Conservation (phyloP, 2,329 filamentous ascomycete species). For the Magnaporthiopsis poae region DNA sequence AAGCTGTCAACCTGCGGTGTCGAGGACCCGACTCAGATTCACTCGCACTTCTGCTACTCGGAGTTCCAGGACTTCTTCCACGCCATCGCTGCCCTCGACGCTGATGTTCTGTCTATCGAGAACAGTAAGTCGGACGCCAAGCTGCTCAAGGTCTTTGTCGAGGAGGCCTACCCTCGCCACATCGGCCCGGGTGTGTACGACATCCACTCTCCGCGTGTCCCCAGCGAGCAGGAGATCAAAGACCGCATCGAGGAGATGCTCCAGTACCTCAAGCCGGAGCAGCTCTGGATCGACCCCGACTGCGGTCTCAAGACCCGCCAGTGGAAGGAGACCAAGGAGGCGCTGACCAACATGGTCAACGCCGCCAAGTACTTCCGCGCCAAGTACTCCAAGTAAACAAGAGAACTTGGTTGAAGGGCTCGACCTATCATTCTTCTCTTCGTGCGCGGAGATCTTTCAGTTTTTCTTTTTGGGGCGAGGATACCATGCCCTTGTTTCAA, state of each 20-base stretch:
- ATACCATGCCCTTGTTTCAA: constrained; percentile 3
- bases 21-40: constrained; percentile 92
- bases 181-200: constrained; percentile 99
- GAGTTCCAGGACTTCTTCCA: constrained; percentile 99
- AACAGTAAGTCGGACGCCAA: constrained; percentile 99
- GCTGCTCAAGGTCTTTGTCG: constrained; percentile 96
- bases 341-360: constrained; percentile 92
- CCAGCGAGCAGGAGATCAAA: constrained; percentile 96
- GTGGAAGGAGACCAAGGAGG: constrained; percentile 97
- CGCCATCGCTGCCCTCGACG: constrained; percentile 94
- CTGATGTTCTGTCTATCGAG: constrained; percentile 97
- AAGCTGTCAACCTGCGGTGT: constrained; percentile 89
- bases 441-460: constrained; percentile 14
- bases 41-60: constrained; percentile 99
- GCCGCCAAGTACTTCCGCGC: constrained; percentile 93
- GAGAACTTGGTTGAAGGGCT: constrained; percentile 14
- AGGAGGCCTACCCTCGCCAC: constrained; percentile 93
- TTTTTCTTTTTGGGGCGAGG: constrained; percentile 10
- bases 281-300: constrained; percentile 99
- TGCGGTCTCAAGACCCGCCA: constrained; percentile 98
- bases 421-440: constrained; percentile 1
- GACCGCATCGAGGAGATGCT: constrained; percentile 97
- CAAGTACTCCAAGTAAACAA: constrained; percentile 62
- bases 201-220: constrained; percentile 97
- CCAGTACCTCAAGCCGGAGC: constrained; percentile 88